Evolutionary conservation across 805 yeast genomes (phyloP).

Genomic region (Wickerhamiella allomyrinae): DNA sequence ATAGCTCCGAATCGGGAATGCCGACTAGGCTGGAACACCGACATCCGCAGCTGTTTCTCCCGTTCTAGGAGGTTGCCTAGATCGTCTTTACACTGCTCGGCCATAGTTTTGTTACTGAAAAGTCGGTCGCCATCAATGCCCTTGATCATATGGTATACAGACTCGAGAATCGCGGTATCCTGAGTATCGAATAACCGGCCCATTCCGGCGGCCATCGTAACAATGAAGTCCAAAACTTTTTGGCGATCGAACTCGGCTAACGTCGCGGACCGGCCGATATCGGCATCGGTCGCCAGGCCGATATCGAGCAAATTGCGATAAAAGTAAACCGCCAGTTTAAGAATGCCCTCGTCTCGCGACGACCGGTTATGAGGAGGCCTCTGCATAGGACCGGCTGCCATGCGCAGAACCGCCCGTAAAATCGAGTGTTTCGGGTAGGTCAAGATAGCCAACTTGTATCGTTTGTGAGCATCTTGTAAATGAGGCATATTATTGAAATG

Average conservation of each 20-base stretch:
- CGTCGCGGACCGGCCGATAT: constrained; percentile 48
- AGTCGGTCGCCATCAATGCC: constrained; percentile 35
- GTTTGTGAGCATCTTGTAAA: constrained; percentile 48
- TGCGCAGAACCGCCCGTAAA: constrained; percentile 51
- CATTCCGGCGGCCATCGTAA: constrained; percentile 55
- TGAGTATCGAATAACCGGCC: constrained; percentile 51
- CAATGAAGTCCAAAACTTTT: constrained; percentile 55
- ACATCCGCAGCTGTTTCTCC: constrained; percentile 42
- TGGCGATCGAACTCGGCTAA: constrained; percentile 48
- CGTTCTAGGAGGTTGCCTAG: constrained; percentile 37
- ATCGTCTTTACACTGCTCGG: constrained; percentile 7
- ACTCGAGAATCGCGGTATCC: constrained; percentile 52
- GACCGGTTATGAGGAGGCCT: constrained; percentile 50
- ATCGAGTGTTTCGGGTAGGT: constrained; percentile 44
- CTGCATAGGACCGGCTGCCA: constrained; percentile 28
- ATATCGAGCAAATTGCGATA: constrained; percentile 67
- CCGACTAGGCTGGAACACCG: constrained; percentile 40
- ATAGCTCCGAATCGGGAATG: constrained; percentile 89
- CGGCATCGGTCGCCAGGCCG: constrained; percentile 41
- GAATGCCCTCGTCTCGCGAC: constrained; percentile 54
- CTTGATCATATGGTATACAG: constrained; percentile 46
- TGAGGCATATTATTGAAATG: constrained; percentile 45
- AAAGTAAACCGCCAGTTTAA: constrained; percentile 58
- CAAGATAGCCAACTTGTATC: constrained; percentile 57
- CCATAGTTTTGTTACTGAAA: constrained; percentile 10